A percentile compares a stretch with the other conserved stretches of the same genome.
Evolutionary conservation across 176 grass and related monocot species (phyloP).

Genomic region (Phoenix dactylifera): DNA sequence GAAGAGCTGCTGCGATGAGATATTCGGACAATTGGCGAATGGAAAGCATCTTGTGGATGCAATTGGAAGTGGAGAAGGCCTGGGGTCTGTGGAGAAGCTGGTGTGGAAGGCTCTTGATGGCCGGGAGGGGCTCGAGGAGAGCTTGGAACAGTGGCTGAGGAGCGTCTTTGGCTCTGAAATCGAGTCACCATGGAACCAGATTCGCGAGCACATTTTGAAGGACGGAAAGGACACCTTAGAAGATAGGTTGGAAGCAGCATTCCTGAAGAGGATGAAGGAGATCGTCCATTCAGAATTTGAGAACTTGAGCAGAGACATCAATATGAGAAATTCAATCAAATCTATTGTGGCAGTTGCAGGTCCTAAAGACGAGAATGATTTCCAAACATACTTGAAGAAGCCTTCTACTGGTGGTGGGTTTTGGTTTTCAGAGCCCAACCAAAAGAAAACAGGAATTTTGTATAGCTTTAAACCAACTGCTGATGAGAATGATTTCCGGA

Average conservation of each 20-base stretch:
- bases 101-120: slow-evolving; percentile 55
- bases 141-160: slow-evolving; percentile 90
- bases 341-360: slow-evolving; percentile 36
- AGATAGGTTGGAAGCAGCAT: slow-evolving; percentile 72
- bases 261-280: slow-evolving; percentile 70
- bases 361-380: slow-evolving; percentile 45
- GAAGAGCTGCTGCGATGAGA: slow-evolving; percentile 56
- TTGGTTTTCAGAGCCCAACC: slow-evolving; percentile 92
- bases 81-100: slow-evolving; percentile 58
- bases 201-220: slow-evolving; percentile 74
- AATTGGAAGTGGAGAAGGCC: slow-evolving; percentile 55
- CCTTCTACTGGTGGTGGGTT: slow-evolving; percentile 38
- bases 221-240: slow-evolving; percentile 85
- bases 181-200: slow-evolving; percentile 94
- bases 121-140: slow-evolving; percentile 60
- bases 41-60: slow-evolving; percentile 51
- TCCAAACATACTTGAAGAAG: slow-evolving; percentile 47
- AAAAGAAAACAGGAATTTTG: slow-evolving; percentile 75
- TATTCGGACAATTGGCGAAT: slow-evolving; percentile 49
- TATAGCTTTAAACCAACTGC: slow-evolving; percentile 71
- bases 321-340: slow-evolving; percentile 54
- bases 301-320: slow-evolving; percentile 42
- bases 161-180: slow-evolving; percentile 82
- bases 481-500: slow-evolving; percentile 86
- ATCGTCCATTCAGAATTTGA: slow-evolving; percentile 78